Evolutionary conservation across 768 basidiomycete genomes (phyloP), one percentile per base, ranked within the genome.

Genomic region (Hydnomerulius pinastri): DNA sequence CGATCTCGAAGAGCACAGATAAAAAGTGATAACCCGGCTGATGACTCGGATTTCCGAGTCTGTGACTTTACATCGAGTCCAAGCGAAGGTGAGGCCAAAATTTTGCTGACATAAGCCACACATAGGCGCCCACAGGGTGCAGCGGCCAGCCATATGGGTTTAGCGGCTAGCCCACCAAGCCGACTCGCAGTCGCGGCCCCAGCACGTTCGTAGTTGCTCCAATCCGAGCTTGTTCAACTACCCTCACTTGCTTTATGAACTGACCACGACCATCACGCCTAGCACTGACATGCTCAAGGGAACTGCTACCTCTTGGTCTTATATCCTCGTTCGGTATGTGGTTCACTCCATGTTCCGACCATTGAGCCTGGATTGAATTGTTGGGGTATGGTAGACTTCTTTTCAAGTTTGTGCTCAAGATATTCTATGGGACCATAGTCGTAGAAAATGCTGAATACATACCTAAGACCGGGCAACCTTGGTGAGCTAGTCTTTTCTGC

Each of bases 361-460:
- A 41, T 47, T n/a, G 39, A 20, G 24, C 21, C 6, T 12, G 32
- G 50, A 40, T 46, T 54, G 29, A 61, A 20, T 25, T 2, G 15
- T 18, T 23, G 17, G 17, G 23, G 20, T 8, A 36, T 20, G 30
- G 12, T 44, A 90, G 88, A 29, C 63, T 83, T 15, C 73, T 91
- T 24, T 92, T 90, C 65, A 80, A 80, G 57, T 86, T 93, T 57
- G 90, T 92, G 2, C 82, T 95, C 61, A 90, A 90, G 65, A 89
- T 93, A 54, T 95, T 95, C 71, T 95, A 95, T 67, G 90, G 90
- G 2, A 81, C 86, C 9, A 92, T 95, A 48, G 88, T 94, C 21
- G 78, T 95, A 13, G 90, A 95, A 67, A 88, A 89, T 62, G 73
- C 74, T 4, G 72, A 90, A 39, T 69, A 81, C 43, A 82, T 95